A percentile compares a stretch with the other conserved stretches of the same genome.
These are phyloP conservation scores for Aspergillus sp. DNA, from an alignment of 2,329 filamentous ascomycete species.

Conservation along the genomic window DNA sequence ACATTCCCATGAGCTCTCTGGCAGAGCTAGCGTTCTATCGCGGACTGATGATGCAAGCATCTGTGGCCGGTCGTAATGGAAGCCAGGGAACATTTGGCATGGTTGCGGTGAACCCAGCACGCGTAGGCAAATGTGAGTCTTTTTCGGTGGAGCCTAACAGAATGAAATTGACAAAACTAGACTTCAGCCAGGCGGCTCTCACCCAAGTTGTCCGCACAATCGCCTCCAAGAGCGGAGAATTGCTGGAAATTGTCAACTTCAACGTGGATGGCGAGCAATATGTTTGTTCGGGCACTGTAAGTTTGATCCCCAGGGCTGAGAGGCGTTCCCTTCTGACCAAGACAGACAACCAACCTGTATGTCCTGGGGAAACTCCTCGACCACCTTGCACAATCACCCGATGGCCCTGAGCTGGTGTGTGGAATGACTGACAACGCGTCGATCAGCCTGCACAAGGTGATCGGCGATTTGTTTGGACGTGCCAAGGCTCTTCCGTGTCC, in stretches of 20 bases:
- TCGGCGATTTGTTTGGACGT: slow-evolving; percentile 62
- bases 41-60: slow-evolving; percentile 96
- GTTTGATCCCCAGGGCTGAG: slow-evolving; percentile 9
- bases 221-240: slow-evolving; percentile 82
- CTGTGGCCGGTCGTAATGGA: slow-evolving; percentile 85
- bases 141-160: too few species aligned
- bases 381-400: slow-evolving; percentile 5
- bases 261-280: slow-evolving; percentile 67
- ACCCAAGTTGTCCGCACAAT: slow-evolving; percentile 93
- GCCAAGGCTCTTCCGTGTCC: slow-evolving; percentile 70
- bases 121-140: slow-evolving; percentile 16
- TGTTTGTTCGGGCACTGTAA: slow-evolving; percentile 60
- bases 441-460: slow-evolving; percentile 2
- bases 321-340: background rate
- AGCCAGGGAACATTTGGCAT: slow-evolving; percentile 62
- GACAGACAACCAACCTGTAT: slow-evolving; percentile 14
- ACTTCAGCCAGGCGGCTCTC: slow-evolving; percentile 90
- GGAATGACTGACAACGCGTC: background rate
- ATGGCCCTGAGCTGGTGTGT: background rate
- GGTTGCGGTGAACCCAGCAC: slow-evolving; percentile 18
- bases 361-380: slow-evolving; percentile 17
- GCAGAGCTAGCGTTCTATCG: slow-evolving; percentile 98
- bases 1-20: slow-evolving; percentile 93
- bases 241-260: slow-evolving; percentile 97
- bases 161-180: slow-evolving; percentile 64